phyloP scores from a whole-genome alignment of 140 eudicot species.

The Oenanthe javanica region DNA sequence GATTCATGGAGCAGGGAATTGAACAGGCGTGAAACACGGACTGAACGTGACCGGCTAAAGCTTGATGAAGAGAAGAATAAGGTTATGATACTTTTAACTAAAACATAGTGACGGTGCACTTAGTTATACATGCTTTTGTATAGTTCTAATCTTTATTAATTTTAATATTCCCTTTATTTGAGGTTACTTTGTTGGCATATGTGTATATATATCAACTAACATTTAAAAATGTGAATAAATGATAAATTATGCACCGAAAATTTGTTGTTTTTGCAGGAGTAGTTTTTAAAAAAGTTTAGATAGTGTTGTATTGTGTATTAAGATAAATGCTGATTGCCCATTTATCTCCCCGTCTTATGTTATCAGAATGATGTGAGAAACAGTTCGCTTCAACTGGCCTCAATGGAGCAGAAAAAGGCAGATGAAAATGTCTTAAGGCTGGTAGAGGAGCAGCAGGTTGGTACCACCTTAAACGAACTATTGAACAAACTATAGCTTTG shows the following conservation, averaged over 20 bases:
- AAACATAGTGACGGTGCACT: not conserved
- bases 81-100: slow-evolving; percentile 23
- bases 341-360: not conserved
- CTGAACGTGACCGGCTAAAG: slow-evolving; percentile 77
- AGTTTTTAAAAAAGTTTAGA: not conserved
- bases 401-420: slow-evolving; percentile 70
- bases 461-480: not conserved
- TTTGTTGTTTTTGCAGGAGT: not conserved
- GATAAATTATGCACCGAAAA: not conserved
- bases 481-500: slow-evolving; percentile 3
- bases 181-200: not conserved
- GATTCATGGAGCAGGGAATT: slow-evolving; percentile 73
- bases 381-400: slow-evolving; percentile 66
- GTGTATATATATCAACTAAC: not conserved
- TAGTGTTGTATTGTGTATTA: not conserved
- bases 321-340: not conserved
- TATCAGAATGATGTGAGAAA: slow-evolving; percentile 65
- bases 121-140: not conserved
- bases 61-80: slow-evolving; percentile 66
- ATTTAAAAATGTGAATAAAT: not conserved
- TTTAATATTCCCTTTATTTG: not conserved
- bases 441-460: slow-evolving; percentile 80
- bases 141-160: not conserved
- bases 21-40: slow-evolving; percentile 62
- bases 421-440: slow-evolving; percentile 71